phyloP scores from a whole-genome alignment of 73 alveolate genomes.

The Paraurostyla sp. region DNA sequence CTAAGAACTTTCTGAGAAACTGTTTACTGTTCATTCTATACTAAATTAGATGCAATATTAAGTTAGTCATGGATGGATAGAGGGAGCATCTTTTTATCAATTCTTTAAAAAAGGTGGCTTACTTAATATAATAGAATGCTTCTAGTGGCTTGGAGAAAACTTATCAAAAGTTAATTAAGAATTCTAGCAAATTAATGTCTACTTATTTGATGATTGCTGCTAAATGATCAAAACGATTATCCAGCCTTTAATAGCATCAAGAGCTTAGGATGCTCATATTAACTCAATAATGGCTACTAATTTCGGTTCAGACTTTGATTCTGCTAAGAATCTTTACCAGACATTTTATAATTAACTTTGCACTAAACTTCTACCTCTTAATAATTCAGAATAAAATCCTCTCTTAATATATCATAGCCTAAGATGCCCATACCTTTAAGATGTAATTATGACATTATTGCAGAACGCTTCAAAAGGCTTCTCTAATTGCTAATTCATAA shows the following conservation, averaged over 20 bases:
- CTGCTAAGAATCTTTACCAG: constrained; percentile 32
- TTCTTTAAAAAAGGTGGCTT: constrained; percentile 48
- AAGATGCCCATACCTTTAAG: background rate
- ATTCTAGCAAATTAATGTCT: background rate
- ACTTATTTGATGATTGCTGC: constrained; percentile 47
- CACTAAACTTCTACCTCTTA: background rate
- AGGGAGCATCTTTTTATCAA: constrained; percentile 25
- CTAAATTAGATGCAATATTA: background rate
- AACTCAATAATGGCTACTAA: background rate
- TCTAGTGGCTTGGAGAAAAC: background rate
- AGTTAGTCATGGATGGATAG: background rate
- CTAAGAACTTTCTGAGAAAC: background rate
- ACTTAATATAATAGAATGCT: constrained; percentile 19
- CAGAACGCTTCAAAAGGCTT: constrained; percentile 1
- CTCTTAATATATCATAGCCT: background rate
- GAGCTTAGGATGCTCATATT: background rate
- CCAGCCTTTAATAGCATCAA: background rate
- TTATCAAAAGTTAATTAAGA: background rate
- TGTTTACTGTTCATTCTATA: background rate
- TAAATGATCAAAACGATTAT: background rate
- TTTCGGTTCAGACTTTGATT: background rate
- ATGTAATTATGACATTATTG: background rate
- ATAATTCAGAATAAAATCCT: background rate
- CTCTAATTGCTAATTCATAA: background rate
- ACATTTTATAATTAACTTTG: background rate